phyloP scores from a whole-genome alignment of 768 basidiomycete species.

The Russula sp. region DNA sequence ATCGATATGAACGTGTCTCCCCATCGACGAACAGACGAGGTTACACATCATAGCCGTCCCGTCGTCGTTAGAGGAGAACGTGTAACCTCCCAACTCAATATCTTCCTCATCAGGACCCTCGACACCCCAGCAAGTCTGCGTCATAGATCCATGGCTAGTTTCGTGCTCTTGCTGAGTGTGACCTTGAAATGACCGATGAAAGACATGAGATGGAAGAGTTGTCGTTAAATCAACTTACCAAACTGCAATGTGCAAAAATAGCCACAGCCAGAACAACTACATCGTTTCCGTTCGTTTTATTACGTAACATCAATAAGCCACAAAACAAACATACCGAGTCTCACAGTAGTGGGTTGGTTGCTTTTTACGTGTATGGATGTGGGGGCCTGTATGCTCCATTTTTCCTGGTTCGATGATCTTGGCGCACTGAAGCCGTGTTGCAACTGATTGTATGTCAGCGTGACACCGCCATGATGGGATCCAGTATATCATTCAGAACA shows the following conservation, averaged over 20 bases:
- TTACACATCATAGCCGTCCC: conserved; percentile 62
- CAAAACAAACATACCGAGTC: conserved; percentile 33
- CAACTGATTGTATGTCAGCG: conserved; percentile 31
- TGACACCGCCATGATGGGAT: not conserved
- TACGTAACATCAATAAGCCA: not conserved
- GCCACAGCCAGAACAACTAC: conserved; percentile 49
- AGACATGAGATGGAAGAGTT: not conserved
- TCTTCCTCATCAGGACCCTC: conserved; percentile 46
- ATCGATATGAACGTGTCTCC: conserved; percentile 54
- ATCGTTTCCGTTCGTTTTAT: not conserved
- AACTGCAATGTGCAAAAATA: conserved; percentile 54
- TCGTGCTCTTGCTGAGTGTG: conserved; percentile 58
- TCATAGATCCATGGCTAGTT: conserved; percentile 55
- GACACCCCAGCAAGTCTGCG: conserved; percentile 53
- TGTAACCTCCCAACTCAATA: conserved; percentile 50
- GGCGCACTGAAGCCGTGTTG: conserved; percentile 46
- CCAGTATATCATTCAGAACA: not conserved
- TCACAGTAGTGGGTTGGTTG: conserved; percentile 52
- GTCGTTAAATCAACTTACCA: conserved; percentile 31
- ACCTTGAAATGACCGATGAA: conserved; percentile 31
- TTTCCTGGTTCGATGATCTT: conserved; percentile 41
- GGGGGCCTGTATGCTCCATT: conserved; percentile 40
- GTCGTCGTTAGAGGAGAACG: conserved; percentile 47
- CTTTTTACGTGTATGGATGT: conserved; percentile 42
- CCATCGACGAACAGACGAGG: conserved; percentile 48